Evolutionary conservation across 768 basidiomycete genomes (phyloP), one percentile per base, ranked within the genome.

Genomic region (Lactarius quietus): DNA sequence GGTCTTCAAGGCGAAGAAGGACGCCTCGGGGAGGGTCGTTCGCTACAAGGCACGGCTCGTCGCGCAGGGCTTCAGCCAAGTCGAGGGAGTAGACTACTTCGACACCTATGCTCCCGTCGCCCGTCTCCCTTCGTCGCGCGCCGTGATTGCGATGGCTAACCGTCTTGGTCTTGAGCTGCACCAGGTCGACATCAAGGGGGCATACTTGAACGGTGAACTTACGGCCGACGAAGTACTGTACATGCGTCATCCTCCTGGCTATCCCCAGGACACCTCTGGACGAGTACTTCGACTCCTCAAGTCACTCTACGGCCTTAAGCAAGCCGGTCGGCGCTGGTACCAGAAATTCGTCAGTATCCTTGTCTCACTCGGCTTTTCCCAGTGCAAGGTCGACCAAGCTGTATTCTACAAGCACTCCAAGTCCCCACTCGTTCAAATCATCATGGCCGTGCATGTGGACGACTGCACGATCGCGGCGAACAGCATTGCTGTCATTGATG

Each of bases 121-220:
- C 0, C 52, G 59, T 3, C 53, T 70, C 2, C 60, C 60, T 2
- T 65, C 68, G 15, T 62, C 70, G 23, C 66, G 69, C 6, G 45
- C 52, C 0, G 48, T 78, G 15, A 70, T 83, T 3, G 75, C 79
- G 3, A 53, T 81, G 20, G 78, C 80, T 0, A 78, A 80, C 0
- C 7, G 60, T 0, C 53, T 76, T 9, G 39, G 39, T 2, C 17
- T 39, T 0, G 39, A 66, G 75, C 31, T 77, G 77, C 65, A 79
- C 23, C 73, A 74, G 55, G 70, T 82, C 10, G 79, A 85, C 67
- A 75, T 84, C 20, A 79, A 78, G 36, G 72, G 72, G 0, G 79
- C 78, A 0, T 83, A 76, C 68, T 74, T 84, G 0, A 79, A 76
- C 59, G 72, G 75, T 2, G 70, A 76, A 29, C 75, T 82, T 29